Base-by-base conservation (phyloP, 202 grass and related monocot genomes). In the Tripidium arundinaceum region DNA sequence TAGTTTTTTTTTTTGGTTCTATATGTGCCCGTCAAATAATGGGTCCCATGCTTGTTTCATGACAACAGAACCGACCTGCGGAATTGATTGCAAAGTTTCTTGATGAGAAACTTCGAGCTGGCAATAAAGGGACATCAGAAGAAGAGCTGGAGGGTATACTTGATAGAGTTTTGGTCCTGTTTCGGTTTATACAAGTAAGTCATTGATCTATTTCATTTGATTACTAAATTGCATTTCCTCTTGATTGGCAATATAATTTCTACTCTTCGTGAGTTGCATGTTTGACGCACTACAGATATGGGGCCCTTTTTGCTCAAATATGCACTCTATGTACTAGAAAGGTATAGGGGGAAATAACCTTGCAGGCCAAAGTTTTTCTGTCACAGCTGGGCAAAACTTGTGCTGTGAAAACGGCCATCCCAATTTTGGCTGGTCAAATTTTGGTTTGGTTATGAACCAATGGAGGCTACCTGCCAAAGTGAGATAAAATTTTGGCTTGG, bases 71-170 rank as follows among this genome's bases (percentile, higher is more conserved):
- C 79, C 94, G 90, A 65, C 93, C 97, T 24, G 97, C 93, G 49
- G 97, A 99, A 88, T 87, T 99, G 84, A 99, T 99, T 85, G 97
- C 97, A 13, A 99, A 99, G 81, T 99, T 99, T 88, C 83, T 99
- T 0, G 97, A 99, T 74, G 97, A 99, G 85, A 96, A 96, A 81
- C 97, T 99, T 85, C 86, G 97, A 85, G 87, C 97, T 90, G 97
- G 97, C 66, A 99, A 96, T 86, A 99, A 99, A 89, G 97, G 92
- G 68, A 99, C 90, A 55, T 99, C 97, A 38, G 97, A 99, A 91
- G 97, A 99, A 89, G 97, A 99, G 89, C 89, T 99, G 88, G 97
- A 99, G 83, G 89, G 90, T 66, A 99, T 87, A 76, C 89, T 99
- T 4, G 97, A 99, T 64, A 99, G 81, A 96, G 90, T 99, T 88